phyloP scores from a whole-genome alignment of 805 yeast genomes.

The Metschnikowia santaceciliae region DNA sequence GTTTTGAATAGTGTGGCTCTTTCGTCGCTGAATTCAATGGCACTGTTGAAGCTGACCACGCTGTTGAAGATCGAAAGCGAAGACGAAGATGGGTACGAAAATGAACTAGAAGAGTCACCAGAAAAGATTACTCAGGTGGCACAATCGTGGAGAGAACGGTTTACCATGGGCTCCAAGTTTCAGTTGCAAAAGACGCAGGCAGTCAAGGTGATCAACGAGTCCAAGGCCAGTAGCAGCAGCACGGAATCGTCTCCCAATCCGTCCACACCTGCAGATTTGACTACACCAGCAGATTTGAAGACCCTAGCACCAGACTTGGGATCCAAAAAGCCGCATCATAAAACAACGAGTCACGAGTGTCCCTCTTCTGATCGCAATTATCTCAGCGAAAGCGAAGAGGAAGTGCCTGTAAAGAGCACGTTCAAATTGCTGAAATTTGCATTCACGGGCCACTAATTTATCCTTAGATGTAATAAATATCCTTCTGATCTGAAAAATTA shows the following conservation, averaged over 20 bases:
- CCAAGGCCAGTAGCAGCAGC: background rate
- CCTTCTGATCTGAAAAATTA: no score
- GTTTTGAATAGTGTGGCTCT: conserved; percentile 9
- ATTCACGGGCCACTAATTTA: conserved; percentile 9
- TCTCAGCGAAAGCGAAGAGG: conserved; percentile 16
- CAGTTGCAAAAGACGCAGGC: conserved; percentile 3
- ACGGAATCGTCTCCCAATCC: conserved; percentile 9
- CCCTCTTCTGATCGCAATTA: conserved; percentile 16
- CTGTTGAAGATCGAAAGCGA: conserved; percentile 11
- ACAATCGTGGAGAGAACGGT: conserved; percentile 13
- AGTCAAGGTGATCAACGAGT: conserved; percentile 4
- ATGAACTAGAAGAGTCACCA: conserved; percentile 42
- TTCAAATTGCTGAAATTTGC: conserved; percentile 17
- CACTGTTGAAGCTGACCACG: background rate
- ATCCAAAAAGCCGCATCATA: background rate
- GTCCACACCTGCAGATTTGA: conserved; percentile 2
- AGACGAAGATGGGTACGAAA: conserved; percentile 28
- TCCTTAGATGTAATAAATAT: background rate
- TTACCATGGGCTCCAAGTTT: conserved; percentile 8
- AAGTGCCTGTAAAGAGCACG: background rate
- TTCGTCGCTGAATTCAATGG: conserved; percentile 6
- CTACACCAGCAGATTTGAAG: no score
- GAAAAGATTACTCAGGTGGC: conserved; percentile 19
- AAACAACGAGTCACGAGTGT: background rate
- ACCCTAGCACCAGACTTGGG: background rate